Base-by-base conservation (phyloP, 2,329 filamentous ascomycete genomes). In the Fusarium bulbicola region DNA sequence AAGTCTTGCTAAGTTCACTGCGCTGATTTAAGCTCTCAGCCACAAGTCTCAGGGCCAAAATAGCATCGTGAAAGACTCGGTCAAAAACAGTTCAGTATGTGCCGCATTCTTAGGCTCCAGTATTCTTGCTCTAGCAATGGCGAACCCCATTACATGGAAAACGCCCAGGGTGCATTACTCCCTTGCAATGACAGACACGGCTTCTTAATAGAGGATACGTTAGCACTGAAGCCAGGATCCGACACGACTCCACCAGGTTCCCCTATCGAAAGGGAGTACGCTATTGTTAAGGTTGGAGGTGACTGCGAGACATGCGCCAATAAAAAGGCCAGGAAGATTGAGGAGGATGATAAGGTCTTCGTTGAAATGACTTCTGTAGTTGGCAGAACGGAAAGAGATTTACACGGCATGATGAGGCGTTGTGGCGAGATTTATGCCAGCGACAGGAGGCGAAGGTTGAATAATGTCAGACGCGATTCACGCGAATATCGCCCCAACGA, bases 101-200 rank as follows among this genome's bases (percentile, higher is more conserved):
- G 70, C 15, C 57, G 24, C 24, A 37, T 58, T 13, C 30, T 70
- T 28, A 59, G 60, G 47, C 43, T 73, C 13, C 66, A 73, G 16
- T 73, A 57, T 20, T n/a, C 40, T 21, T 73, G 70, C 30, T 73
- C 57, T 15, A 65, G 26, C 7, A 18, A 42, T 2, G 34, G 24
- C 2, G n/a, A 63, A 2, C 49, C 30, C 2, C 70, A 73, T 40
- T 54, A 30, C 24, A 6, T 28, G 14, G 34, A 40, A 14, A 28
- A 54, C 4, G 10, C 20, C 11, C 34, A 40, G 4, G 24, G 24
- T n/a, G 20, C 57, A 13, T 8, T 63, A 11, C 10, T 47, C 26
- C 63, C 18, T 6, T 73, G 70, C 18, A n/a, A 73, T 7, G 52
- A 59, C 30, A 59, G 42, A 12, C n/a, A 59, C 14, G 30, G 12